These are phyloP conservation scores for Haplographium delicatum DNA, from an alignment of 495 filamentous ascomycete species.

Conservation along the genomic window DNA sequence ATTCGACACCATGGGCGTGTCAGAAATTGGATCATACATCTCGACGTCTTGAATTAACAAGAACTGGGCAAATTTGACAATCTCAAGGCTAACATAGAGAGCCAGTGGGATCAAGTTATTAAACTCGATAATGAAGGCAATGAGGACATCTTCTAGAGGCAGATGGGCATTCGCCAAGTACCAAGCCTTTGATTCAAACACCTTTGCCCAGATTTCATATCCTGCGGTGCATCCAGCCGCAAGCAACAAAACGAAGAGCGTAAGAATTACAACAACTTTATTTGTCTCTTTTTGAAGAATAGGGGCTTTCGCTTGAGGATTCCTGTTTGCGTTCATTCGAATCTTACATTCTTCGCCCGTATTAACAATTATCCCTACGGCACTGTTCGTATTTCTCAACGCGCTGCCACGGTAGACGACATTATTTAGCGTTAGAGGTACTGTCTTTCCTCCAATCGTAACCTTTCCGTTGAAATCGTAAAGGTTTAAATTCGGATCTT, in stretches of 20 bases:
- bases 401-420: constrained; percentile 86
- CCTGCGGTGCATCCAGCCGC: constrained; percentile 75
- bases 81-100: constrained; percentile 90
- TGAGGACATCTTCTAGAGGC: constrained; percentile 68
- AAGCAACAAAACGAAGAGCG: constrained; percentile 70
- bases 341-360: constrained; percentile 98
- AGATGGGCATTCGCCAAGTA: constrained; percentile 67
- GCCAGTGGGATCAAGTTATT: constrained; percentile 94
- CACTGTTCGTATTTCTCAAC: constrained; percentile 72
- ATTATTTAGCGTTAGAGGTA: constrained; percentile 76
- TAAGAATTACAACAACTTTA: constrained; percentile 74
- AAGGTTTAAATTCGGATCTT: constrained; percentile 88
- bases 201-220: constrained; percentile 70
- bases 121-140: constrained; percentile 84
- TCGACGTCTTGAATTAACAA: constrained; percentile 74
- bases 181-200: constrained; percentile 62
- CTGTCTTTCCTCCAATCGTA: constrained; percentile 59
- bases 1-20: constrained; percentile 81
- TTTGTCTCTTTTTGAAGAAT: constrained; percentile 78
- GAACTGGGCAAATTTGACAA: constrained; percentile 87
- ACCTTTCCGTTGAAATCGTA: constrained; percentile 89
- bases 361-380: constrained; percentile 81
- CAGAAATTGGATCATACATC: constrained; percentile 80
- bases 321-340: constrained; percentile 94
- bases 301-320: constrained; percentile 82